Percentiles rank a stretch among this genome's conserved stretches.
Evolutionary conservation across 2,329 filamentous ascomycete genomes (phyloP).

Genomic region (Cladosporium sp.): DNA sequence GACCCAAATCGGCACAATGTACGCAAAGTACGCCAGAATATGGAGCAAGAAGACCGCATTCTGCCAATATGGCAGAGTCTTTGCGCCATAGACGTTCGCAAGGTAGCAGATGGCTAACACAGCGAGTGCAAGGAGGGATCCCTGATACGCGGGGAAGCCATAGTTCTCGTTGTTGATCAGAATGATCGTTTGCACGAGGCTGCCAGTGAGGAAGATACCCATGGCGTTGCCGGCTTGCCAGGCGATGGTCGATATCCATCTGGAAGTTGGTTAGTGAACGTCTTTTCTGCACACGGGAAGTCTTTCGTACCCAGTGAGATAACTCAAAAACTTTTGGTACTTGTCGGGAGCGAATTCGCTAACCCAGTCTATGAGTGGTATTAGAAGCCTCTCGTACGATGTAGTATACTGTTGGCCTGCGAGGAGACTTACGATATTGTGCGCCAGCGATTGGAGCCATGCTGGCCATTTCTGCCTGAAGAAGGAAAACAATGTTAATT

Average conservation of each 20-base stretch:
- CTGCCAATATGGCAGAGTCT: neutral
- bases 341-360: neutral
- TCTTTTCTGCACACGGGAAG: neutral
- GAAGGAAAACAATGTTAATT: neutral
- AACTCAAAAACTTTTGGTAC: conserved; percentile 19
- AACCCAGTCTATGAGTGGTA: neutral
- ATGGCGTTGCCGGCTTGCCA: conserved; percentile 28
- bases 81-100: conserved; percentile 34
- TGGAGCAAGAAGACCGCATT: conserved; percentile 45
- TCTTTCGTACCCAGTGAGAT: conserved; percentile 6
- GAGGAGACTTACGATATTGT: conserved; percentile 24
- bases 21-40: conserved; percentile 24
- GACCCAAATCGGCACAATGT: conserved; percentile 24
- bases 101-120: conserved; percentile 31
- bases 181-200: conserved; percentile 26
- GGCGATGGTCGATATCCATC: conserved; percentile 24
- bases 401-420: neutral
- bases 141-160: conserved; percentile 46
- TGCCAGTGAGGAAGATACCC: conserved; percentile 26
- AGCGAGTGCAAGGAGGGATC: conserved; percentile 48
- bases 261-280: conserved; percentile 21
- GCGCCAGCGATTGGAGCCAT: conserved; percentile 34
- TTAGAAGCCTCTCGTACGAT: neutral
- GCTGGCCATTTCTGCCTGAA: conserved; percentile 8
- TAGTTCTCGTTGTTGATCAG: conserved; percentile 46